Evolutionary conservation across 2,329 filamentous ascomycete genomes (phyloP), one percentile per base, ranked within the genome.

Genomic region (Fusarium fujikuroi): DNA sequence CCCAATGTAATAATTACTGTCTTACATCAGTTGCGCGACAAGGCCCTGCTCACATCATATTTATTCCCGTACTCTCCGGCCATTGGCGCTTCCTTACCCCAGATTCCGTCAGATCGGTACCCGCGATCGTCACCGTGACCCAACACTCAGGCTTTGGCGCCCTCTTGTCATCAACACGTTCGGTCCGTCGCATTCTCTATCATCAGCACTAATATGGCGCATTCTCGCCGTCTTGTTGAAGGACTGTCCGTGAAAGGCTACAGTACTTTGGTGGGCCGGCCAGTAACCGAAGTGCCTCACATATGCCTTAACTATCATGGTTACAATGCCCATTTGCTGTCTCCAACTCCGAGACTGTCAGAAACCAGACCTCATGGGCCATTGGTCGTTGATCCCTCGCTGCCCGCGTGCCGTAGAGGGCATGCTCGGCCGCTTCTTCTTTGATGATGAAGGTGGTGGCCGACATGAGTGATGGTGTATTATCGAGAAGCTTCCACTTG

Each of bases 371-470:
- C 28, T 16, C 9, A 5, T 10, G 4, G 14, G 44, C 5, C 7
- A 30, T 30, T 30, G 4, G 1, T 30, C 1, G 10, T 11, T 47
- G 14, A n/a, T 16, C 19, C 14, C 7, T 15, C 14, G 9, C 4
- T 9, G 1, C 14, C 2, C 25, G 44, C 6, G 4, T 8, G 7
- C 19, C 12, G 3, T 9, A 12, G 28, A 30, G 6, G 44, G 9
- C 14, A 47, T 30, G 44, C 15, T 21, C 18, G 6, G 18, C 12
- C 23, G 12, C 43, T 19, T 44, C 42, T 18, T 44, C 16, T 3
- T 19, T 12, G 42, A 18, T 19, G 16, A 0, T 4, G 23, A 25
- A 44, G 16, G 42, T 12, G 23, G 16, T 6, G 42, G 12, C 7
- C 34, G 34, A 34, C 15, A 16, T 34, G 34, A 34, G 5, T 15